Evolutionary conservation across 2,329 filamentous ascomycete genomes (phyloP).

Genomic region (Cladosporium sp.): DNA sequence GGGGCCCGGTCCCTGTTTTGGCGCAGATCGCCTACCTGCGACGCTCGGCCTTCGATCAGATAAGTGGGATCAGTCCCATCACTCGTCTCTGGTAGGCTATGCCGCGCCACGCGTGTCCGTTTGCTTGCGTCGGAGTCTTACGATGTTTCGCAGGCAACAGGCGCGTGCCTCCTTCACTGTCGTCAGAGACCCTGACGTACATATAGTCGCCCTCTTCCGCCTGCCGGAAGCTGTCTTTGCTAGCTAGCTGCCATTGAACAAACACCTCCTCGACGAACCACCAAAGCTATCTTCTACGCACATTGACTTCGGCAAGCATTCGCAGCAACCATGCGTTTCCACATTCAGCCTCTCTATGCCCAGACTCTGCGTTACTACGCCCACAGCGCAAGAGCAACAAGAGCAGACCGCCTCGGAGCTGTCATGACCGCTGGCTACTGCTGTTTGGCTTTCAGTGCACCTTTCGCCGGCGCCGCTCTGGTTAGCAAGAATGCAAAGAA

Average conservation of each 20-base stretch:
- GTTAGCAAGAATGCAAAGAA: constrained; percentile 27
- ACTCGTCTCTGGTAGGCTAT: constrained; percentile 9
- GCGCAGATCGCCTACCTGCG: constrained; percentile 10
- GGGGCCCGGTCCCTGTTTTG: constrained; percentile 6
- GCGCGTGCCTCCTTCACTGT: background rate
- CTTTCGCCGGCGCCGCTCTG: constrained; percentile 29
- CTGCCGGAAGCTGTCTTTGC: background rate
- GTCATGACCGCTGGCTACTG: constrained; percentile 28
- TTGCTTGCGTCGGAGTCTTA: constrained; percentile 6
- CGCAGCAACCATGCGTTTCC: constrained; percentile 51
- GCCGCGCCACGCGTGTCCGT: background rate
- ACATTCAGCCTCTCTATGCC: constrained; percentile 16
- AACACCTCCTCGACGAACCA: background rate
- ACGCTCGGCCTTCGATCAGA: constrained; percentile 7
- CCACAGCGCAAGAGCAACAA: constrained; percentile 16
- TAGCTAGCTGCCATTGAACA: background rate
- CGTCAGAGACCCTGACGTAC: background rate
- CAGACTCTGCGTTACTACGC: constrained; percentile 26
- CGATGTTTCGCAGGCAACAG: constrained; percentile 9
- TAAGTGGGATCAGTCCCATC: constrained; percentile 4
- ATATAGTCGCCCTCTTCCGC: background rate
- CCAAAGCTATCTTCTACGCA: no score
- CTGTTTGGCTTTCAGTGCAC: constrained; percentile 29
- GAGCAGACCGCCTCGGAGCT: constrained; percentile 23
- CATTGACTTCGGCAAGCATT: no score